Base-by-base conservation (phyloP, 2,329 filamentous ascomycete species). In the Exophiala phaeomuriformis region DNA sequence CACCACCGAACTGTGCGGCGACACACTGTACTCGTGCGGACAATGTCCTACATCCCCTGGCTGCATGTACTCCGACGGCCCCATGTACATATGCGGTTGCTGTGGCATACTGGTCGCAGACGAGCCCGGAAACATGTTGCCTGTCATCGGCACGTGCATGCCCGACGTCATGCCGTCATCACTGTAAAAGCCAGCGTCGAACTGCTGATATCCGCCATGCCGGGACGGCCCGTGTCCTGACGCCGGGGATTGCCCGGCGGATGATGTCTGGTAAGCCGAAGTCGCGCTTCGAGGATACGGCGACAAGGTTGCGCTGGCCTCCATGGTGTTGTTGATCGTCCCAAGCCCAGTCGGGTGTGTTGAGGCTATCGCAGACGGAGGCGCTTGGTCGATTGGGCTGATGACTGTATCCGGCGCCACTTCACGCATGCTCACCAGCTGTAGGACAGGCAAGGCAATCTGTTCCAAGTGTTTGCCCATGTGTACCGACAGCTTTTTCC, bases 401-500 rank as follows among this genome's bases (percentile, higher is more conserved):
- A 86, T 83, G 59, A 85, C 75, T 27, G 81, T 85, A 61, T 86
- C 81, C 5, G 65, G 56, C 8, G 67, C 65, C 42, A 73, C 64
- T 39, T 69, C 67, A 55, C 70, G 67, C 53, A 75, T 70, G 49
- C 68, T 69, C 39, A 75, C 72, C 42, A 78, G 65, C 47, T 69
- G 67, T 52, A 95, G 74, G 32, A 95, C 81, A 0, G 90, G 90
- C 65, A 95, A 79, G 64, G 87, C 88, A 65, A 95, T 86, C 61
- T 89, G 83, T 69, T 95, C 89, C 89, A 96, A 93, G 68, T 96
- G 90, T 69, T 91, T 91, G 47, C 89, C 89, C 66, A 95, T 72
- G 70, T 95, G 90, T n/a, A 93, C 88, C 0, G 88, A 94, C 56
- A 95, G 74, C 71, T 94, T 94, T 77, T 95, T 95, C 89, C 89